Conservation (phyloP, 2,329 filamentous ascomycete genomes). For the Cadophora sp. region DNA sequence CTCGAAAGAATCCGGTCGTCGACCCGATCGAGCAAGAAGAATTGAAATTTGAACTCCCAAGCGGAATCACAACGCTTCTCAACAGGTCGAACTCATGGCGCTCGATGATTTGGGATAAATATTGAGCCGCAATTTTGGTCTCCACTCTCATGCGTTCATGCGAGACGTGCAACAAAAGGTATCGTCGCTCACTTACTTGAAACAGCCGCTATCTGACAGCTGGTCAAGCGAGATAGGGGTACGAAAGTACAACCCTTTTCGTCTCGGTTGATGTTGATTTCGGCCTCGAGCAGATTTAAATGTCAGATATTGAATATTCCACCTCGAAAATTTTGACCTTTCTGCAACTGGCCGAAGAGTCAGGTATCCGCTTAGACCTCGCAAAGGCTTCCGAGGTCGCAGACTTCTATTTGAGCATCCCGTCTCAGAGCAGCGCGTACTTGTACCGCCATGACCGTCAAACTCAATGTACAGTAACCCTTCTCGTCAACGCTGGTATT, state of each 20-base stretch:
- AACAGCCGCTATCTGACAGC: background rate
- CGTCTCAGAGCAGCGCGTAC: background rate
- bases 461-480: background rate
- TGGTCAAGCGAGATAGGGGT: background rate
- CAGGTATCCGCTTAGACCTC: background rate
- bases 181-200: background rate
- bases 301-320: background rate
- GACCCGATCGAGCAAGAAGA: background rate
- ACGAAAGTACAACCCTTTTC: too few relatives aligned
- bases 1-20: too few relatives aligned
- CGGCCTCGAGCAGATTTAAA: background rate
- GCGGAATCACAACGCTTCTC: background rate
- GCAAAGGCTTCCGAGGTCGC: background rate
- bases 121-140: slow-evolving; percentile 7
- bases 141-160: slow-evolving; percentile 27
- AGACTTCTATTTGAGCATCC: background rate
- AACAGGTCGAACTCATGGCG: background rate
- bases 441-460: background rate
- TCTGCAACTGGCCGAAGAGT: background rate
- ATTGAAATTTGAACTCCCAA: background rate
- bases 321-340: background rate
- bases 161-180: slow-evolving; percentile 28
- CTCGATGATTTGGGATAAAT: background rate
- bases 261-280: background rate
- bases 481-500: slow-evolving; percentile 8